Percentiles rank a stretch among this genome's conserved stretches.
Evolutionary conservation across 192 early-diverging fungal species (phyloP).

Genomic region (Backusella tarrabulga): DNA sequence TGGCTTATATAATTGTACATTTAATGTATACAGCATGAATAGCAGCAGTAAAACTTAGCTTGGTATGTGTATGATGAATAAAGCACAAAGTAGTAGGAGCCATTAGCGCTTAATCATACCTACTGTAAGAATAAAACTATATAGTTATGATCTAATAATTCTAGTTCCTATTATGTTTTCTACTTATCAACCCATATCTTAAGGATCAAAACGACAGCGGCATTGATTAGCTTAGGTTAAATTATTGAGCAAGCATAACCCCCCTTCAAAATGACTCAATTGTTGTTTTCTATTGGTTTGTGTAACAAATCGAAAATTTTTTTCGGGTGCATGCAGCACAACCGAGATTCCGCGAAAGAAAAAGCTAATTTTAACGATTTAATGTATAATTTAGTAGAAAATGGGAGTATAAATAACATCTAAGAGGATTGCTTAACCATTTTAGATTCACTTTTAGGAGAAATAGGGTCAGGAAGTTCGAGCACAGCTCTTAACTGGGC

Average conservation of each 20-base stretch:
- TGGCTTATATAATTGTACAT: neutral
- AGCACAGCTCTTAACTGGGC: constrained; percentile 32
- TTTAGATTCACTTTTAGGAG: constrained; percentile 14
- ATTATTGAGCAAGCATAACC: neutral
- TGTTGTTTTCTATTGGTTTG: neutral
- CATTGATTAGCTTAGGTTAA: neutral
- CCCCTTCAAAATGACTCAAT: neutral
- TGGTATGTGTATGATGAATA: neutral
- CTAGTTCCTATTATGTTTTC: neutral
- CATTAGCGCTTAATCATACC: neutral
- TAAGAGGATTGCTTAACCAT: constrained; percentile 16
- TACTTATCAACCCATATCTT: neutral
- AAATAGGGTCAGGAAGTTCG: constrained; percentile 26
- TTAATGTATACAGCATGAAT: neutral
- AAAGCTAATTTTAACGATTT: neutral
- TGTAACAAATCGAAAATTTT: neutral
- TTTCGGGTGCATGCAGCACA: neutral
- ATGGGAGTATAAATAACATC: neutral
- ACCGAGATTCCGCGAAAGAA: constrained; percentile 1
- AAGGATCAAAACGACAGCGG: neutral
- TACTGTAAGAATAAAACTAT: neutral
- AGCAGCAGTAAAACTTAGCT: neutral
- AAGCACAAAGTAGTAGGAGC: neutral
- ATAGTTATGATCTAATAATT: neutral
- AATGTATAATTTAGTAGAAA: neutral